phyloP scores from a whole-genome alignment of 108 stramenopile genomes.

The Chaetoceros muelleri region DNA sequence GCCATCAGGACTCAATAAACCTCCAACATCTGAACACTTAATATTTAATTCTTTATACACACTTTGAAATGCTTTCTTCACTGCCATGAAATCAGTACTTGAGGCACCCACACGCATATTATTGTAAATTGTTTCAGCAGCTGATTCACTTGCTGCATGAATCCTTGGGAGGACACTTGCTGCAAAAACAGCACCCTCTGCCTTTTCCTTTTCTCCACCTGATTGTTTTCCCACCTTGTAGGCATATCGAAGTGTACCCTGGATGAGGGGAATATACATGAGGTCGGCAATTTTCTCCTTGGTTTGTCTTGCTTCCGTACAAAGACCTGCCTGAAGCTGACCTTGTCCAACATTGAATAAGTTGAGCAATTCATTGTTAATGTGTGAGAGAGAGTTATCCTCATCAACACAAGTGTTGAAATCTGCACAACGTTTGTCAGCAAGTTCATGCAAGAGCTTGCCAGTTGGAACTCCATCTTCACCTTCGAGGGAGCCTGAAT shows the following conservation, averaged over 20 bases:
- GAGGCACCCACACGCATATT: conserved; percentile 28
- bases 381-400: conserved; percentile 17
- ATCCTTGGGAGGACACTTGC: conserved; percentile 41
- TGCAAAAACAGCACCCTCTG: conserved; percentile 38
- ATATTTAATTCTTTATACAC: conserved; percentile 41
- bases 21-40: conserved; percentile 50
- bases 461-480: conserved; percentile 24
- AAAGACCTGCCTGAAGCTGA: conserved; percentile 27
- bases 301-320: conserved; percentile 20
- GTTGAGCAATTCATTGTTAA: conserved; percentile 29
- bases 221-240: conserved; percentile 18
- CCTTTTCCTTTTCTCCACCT: conserved; percentile 20
- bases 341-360: conserved; percentile 29
- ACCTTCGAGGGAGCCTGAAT: conserved; percentile 39
- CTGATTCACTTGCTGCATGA: conserved; percentile 18
- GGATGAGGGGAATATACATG: conserved; percentile 49
- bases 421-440: conserved; percentile 34
- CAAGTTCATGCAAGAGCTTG: conserved; percentile 34
- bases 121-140: conserved; percentile 37
- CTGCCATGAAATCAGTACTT: conserved; percentile 15
- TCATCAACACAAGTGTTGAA: conserved; percentile 30
- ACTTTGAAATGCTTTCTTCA: conserved; percentile 44
- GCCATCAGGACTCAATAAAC: conserved; percentile 21
- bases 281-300: conserved; percentile 22
- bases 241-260: conserved; percentile 36